Percentiles rank a stretch among this genome's conserved stretches.
These are phyloP conservation scores for Peniophora sp. DNA, from an alignment of 1,284 basidiomycete species.

Conservation along the genomic window DNA sequence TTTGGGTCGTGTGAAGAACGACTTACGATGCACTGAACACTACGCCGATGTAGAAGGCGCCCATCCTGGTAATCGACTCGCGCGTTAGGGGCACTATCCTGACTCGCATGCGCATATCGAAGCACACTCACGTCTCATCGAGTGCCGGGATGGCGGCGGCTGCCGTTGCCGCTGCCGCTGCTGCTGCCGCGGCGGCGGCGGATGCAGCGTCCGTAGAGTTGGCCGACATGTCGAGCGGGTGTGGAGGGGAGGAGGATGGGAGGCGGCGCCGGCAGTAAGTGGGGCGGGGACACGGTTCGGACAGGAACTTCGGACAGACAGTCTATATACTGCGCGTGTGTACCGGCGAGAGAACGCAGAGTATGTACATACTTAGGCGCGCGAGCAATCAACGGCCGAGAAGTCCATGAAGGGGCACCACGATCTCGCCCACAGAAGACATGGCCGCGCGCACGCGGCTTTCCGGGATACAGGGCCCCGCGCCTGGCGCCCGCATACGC, in stretches of 20 bases:
- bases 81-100: neutral
- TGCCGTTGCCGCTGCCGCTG: neutral
- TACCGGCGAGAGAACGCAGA: no score
- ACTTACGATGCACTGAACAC: conserved; percentile 38
- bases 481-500: no score
- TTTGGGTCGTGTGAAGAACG: neutral
- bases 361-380: no score
- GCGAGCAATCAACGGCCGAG: no score
- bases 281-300: neutral
- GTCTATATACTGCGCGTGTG: neutral
- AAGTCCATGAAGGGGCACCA: no score
- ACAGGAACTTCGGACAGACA: neutral
- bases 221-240: neutral
- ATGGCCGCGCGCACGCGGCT: no score
- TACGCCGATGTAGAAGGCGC: conserved; percentile 41
- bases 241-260: neutral
- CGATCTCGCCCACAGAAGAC: no score
- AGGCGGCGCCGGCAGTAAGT: neutral
- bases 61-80: conserved; percentile 27
- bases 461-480: no score
- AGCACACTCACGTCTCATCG: neutral
- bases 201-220: neutral
- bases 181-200: neutral
- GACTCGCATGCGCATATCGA: neutral
- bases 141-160: neutral